Evolutionary conservation across 208 protist genomes (phyloP).

Genomic region (Tetramitus jugosus): DNA sequence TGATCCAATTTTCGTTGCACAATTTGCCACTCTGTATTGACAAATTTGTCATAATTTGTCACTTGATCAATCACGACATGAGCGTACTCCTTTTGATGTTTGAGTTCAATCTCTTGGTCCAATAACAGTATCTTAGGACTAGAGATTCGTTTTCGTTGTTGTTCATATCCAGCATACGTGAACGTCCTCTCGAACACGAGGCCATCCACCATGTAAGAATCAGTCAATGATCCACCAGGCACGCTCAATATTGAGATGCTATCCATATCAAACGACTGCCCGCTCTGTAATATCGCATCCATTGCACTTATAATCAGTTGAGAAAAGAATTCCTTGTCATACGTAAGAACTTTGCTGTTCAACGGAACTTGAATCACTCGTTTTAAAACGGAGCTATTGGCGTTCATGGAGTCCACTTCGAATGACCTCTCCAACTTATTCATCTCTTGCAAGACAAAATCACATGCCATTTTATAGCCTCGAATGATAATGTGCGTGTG

Average conservation of each 20-base stretch:
- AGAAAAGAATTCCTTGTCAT: not conserved
- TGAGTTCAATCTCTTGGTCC: constrained; percentile 98
- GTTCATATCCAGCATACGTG: constrained; percentile 99
- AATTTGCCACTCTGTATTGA: constrained; percentile 99
- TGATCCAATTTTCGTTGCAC: constrained; percentile 99
- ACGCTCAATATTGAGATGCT: constrained; percentile 99
- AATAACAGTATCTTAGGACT: constrained; percentile 96
- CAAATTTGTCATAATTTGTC: constrained; percentile 96
- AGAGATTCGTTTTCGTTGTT: constrained; percentile 95
- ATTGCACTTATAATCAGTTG: constrained; percentile 88
- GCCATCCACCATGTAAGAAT: constrained; percentile 96
- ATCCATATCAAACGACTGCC: constrained; percentile 97
- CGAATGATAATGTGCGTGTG: constrained; percentile 96
- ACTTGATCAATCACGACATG: constrained; percentile 96
- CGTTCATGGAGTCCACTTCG: not conserved
- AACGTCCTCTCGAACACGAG: constrained; percentile 99
- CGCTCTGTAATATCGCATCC: too few species aligned
- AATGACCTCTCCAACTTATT: not conserved
- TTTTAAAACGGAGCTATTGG: not conserved
- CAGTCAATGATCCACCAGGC: constrained; percentile 93
- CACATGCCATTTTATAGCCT: not conserved
- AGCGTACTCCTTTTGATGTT: constrained; percentile 99
- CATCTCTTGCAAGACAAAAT: not conserved
- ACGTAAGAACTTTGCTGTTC: not conserved
- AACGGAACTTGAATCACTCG: not conserved